phyloP scores from a whole-genome alignment of 495 filamentous ascomycete species.

The Xylaria castorea region DNA sequence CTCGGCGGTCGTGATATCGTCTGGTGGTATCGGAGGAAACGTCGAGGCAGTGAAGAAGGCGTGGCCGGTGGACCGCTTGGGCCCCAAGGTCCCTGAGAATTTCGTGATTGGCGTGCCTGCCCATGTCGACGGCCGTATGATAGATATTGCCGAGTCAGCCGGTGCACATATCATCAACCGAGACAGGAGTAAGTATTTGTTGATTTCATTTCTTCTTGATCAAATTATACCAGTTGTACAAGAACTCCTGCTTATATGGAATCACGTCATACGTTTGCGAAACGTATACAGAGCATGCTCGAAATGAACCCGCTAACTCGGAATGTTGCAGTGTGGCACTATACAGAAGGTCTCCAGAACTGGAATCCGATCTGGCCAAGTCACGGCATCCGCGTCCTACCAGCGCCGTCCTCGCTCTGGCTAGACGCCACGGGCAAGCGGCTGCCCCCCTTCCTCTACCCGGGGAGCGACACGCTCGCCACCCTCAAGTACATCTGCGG shows the following conservation, averaged over 20 bases:
- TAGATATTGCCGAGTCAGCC: slow-evolving; percentile 52
- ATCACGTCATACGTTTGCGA: background rate
- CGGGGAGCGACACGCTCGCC: slow-evolving; percentile 57
- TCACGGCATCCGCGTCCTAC: slow-evolving; percentile 59
- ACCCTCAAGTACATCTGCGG: slow-evolving; percentile 60
- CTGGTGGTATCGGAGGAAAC: slow-evolving; percentile 59
- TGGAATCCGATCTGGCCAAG: slow-evolving; percentile 60
- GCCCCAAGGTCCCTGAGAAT: slow-evolving; percentile 51
- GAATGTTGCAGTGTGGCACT: slow-evolving; percentile 53
- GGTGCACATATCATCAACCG: slow-evolving; percentile 58
- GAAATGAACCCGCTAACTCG: background rate
- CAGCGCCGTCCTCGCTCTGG: slow-evolving; percentile 60
- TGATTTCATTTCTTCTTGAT: background rate
- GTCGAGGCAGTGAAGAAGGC: slow-evolving; percentile 56
- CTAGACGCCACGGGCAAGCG: slow-evolving; percentile 59
- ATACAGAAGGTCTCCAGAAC: slow-evolving; percentile 60
- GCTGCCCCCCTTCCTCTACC: slow-evolving; percentile 55
- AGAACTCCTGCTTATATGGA: too few species aligned
- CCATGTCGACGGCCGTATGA: slow-evolving; percentile 61
- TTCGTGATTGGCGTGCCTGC: slow-evolving; percentile 60
- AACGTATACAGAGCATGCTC: background rate
- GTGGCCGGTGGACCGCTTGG: slow-evolving; percentile 56
- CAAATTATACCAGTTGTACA: background rate
- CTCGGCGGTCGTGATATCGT: slow-evolving; percentile 51
- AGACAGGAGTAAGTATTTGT: slow-evolving; percentile 43